A percentile compares a stretch with the other conserved stretches of the same genome.
Conservation (phyloP, 495 filamentous ascomycete species). For the Aspergillus sclerotioniger region DNA sequence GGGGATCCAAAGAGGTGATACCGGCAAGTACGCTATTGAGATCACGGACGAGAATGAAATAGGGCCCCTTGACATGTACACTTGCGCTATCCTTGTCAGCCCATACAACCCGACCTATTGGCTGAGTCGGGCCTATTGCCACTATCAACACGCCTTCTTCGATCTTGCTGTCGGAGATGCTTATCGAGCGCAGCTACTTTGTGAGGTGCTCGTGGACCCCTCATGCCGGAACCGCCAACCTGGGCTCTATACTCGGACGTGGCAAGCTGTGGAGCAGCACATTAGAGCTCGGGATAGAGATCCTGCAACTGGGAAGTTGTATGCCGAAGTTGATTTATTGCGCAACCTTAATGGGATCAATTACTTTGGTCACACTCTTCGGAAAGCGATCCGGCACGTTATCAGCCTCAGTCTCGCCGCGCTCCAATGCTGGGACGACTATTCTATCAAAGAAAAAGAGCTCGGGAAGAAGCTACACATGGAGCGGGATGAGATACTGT, state of each 20-base stretch:
- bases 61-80: constrained; percentile 33
- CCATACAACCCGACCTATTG: constrained; percentile 75
- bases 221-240: constrained; percentile 18
- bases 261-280: constrained; percentile 34
- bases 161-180: constrained; percentile 82
- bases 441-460: constrained; percentile 15
- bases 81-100: constrained; percentile 31
- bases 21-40: constrained; percentile 14
- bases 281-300: constrained; percentile 14
- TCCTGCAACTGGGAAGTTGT: background rate
- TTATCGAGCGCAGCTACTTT: constrained; percentile 73
- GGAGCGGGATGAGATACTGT: constrained; percentile 17
- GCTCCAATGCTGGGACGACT: constrained; percentile 31
- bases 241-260: constrained; percentile 29
- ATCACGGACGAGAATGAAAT: constrained; percentile 5
- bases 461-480: constrained; percentile 7
- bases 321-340: constrained; percentile 9
- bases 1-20: constrained; percentile 17
- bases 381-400: constrained; percentile 25
- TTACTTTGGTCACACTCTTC: constrained; percentile 25
- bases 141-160: constrained; percentile 70
- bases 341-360: constrained; percentile 24
- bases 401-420: constrained; percentile 29
- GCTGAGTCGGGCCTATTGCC: constrained; percentile 64
- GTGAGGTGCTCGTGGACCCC: constrained; percentile 26